These are phyloP conservation scores for Xylariaceae sp. DNA, from an alignment of 2,329 filamentous ascomycete genomes.

Conservation along the genomic window DNA sequence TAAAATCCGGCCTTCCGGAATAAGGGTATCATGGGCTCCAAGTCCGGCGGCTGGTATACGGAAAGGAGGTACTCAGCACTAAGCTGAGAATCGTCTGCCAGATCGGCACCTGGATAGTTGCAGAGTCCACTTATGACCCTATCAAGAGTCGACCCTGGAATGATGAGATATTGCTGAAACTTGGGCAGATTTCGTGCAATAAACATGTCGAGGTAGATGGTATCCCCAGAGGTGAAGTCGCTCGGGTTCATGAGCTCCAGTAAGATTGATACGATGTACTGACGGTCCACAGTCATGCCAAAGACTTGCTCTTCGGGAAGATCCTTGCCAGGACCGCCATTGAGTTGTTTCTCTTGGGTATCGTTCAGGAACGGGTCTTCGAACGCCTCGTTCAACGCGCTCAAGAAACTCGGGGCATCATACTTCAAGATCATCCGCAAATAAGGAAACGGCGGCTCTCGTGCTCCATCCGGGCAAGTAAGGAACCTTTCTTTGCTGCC, in stretches of 20 bases:
- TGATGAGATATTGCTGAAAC: slow-evolving; percentile 89
- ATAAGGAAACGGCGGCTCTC: slow-evolving; percentile 77
- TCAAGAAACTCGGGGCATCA: slow-evolving; percentile 87
- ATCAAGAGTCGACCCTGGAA: slow-evolving; percentile 80
- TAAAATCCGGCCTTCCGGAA: slow-evolving; percentile 81
- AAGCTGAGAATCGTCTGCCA: slow-evolving; percentile 92
- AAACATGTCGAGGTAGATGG: slow-evolving; percentile 97
- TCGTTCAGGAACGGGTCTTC: slow-evolving; percentile 92
- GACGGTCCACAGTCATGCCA: slow-evolving; percentile 72
- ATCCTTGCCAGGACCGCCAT: slow-evolving; percentile 46
- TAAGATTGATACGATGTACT: slow-evolving; percentile 87
- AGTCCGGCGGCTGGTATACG: slow-evolving; percentile 82
- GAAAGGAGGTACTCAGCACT: slow-evolving; percentile 94
- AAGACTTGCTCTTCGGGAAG: slow-evolving; percentile 62
- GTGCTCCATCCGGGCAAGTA: slow-evolving; percentile 50
- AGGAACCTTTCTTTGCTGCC: slow-evolving; percentile 55
- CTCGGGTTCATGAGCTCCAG: slow-evolving; percentile 80
- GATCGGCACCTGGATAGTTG: slow-evolving; percentile 70
- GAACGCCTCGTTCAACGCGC: slow-evolving; percentile 93
- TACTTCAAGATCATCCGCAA: slow-evolving; percentile 79
- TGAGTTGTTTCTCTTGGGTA: slow-evolving; percentile 56
- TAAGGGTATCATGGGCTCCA: slow-evolving; percentile 67
- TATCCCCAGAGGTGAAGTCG: slow-evolving; percentile 73
- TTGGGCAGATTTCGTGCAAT: slow-evolving; percentile 93
- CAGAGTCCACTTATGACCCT: slow-evolving; percentile 78